A percentile compares a stretch with the other conserved stretches of the same genome.
Conservation (phyloP, 2,329 filamentous ascomycete genomes). For the Exophiala sideris region DNA sequence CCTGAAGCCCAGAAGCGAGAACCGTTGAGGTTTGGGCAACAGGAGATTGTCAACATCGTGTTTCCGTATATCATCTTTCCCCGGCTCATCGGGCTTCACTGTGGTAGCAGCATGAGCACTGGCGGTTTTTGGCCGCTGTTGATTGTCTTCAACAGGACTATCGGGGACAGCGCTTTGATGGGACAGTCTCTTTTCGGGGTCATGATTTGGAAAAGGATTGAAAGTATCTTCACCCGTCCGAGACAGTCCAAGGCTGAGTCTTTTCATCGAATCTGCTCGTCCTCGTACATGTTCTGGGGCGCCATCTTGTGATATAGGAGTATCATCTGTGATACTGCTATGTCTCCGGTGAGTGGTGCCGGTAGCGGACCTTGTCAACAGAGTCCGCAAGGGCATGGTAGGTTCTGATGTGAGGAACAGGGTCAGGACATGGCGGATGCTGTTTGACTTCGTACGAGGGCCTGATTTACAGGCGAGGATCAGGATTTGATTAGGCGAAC, state of each 20-base stretch:
- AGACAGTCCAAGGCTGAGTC: slow-evolving; percentile 24
- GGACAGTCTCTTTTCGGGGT: slow-evolving; percentile 12
- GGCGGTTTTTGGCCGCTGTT: slow-evolving; percentile 2
- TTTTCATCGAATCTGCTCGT: slow-evolving; percentile 23
- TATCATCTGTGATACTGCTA: slow-evolving; percentile 19
- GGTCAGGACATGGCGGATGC: not conserved
- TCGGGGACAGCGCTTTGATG: not conserved
- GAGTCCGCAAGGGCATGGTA: slow-evolving; percentile 20
- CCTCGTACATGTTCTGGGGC: slow-evolving; percentile 4
- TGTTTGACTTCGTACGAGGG: not conserved
- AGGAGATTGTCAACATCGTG: slow-evolving; percentile 30
- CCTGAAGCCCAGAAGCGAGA: slow-evolving; percentile 74
- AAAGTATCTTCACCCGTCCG: slow-evolving; percentile 22
- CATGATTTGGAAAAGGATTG: slow-evolving; percentile 13
- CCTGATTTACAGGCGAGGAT: not conserved
- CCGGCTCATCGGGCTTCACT: not conserved
- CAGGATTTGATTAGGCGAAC: not conserved
- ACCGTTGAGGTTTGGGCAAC: slow-evolving; percentile 46
- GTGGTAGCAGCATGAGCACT: slow-evolving; percentile 3
- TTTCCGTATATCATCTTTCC: not conserved
- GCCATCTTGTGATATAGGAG: slow-evolving; percentile 2
- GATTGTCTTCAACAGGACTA: not conserved
- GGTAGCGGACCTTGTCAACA: slow-evolving; percentile 16
- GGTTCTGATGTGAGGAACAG: not conserved
- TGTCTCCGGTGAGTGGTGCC: slow-evolving; percentile 17